Evolutionary conservation across 23 red algal genomes (phyloP).

Genomic region (Gracilaria vermiculophylla): DNA sequence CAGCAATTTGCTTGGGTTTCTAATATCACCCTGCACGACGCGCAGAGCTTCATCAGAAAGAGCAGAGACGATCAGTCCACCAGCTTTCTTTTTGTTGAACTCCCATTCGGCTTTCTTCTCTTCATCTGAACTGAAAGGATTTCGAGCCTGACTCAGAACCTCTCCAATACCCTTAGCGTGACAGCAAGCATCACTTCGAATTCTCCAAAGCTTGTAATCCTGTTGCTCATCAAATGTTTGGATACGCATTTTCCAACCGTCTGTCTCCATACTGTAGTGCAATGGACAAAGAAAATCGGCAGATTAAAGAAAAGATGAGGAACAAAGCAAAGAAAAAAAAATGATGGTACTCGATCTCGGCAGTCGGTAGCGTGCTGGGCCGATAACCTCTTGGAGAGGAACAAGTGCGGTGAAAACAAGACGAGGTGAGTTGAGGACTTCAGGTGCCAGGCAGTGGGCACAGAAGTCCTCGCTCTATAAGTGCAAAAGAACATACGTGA

Average conservation of each 20-base stretch:
- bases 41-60: conserved; percentile 12
- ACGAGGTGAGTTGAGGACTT: background rate
- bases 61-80: conserved; percentile 15
- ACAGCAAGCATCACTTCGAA: too few species aligned
- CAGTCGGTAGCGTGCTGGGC: background rate
- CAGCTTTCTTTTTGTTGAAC: background rate
- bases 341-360: background rate
- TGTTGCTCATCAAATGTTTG: too few species aligned
- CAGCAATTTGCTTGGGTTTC: background rate
- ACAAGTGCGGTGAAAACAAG: background rate
- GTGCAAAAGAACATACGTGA: background rate
- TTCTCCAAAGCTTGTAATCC: too few species aligned
- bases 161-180: too few species aligned
- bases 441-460: background rate
- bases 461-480: background rate
- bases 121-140: too few species aligned
- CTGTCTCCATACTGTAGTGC: too few species aligned
- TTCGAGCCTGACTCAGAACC: too few species aligned
- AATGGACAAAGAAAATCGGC: too few species aligned
- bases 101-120: background rate
- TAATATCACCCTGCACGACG: conserved; percentile 3
- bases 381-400: background rate
- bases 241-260: too few species aligned
- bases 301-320: too few species aligned
- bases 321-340: too few species aligned